Base-by-base conservation (phyloP, 2,329 filamentous ascomycete genomes). In the Trichoderma semiorbis region DNA sequence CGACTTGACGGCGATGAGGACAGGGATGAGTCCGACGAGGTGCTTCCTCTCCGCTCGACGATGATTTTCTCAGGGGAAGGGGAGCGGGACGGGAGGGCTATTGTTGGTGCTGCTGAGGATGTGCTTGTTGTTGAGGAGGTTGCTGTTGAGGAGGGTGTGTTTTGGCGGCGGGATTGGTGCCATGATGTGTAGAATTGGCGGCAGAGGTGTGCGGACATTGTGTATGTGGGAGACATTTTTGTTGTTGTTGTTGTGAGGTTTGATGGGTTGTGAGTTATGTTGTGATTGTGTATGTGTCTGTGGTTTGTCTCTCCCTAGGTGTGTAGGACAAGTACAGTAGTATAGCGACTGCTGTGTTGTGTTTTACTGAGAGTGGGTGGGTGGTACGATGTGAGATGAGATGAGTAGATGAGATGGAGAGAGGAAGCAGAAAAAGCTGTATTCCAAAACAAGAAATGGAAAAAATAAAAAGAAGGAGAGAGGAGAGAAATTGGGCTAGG, bases 131-230 rank as follows among this genome's bases (percentile, higher is more conserved):
- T 3, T 36, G 63, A 24, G 18, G 63, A 8, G 7, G 63, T 14
- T 55, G 62, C 8, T 50, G 57, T 12, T 50, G 57, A 7, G 21
- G 55, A 60, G 36, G 73, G 70, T 18, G 26, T 18, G 60, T 80
- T 80, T 32, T 81, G 78, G 74, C 85, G 83, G 74, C 83, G 83
- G 60, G 83, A 80, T 77, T 88, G 85, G 74, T 84, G 84, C 86
- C 87, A 89, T n/a, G 87, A 89, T 66, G 85, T 82, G 82, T 85
- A 87, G 80, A 89, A 86, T 76, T 89, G 83, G 80, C 87, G 88
- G 85, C 86, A 87, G 79, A 89, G 81, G 76, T 89, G 87, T 75
- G 87, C 86, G 18, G 87, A 88, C 84, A 89, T 88, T 74, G 87
- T 89, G 81, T 89, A 87, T 47, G 87, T 88, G 65, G 86, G 87